Evolutionary conservation across 345 rosid genomes (phyloP).

Genomic region (Camelina sativa): DNA sequence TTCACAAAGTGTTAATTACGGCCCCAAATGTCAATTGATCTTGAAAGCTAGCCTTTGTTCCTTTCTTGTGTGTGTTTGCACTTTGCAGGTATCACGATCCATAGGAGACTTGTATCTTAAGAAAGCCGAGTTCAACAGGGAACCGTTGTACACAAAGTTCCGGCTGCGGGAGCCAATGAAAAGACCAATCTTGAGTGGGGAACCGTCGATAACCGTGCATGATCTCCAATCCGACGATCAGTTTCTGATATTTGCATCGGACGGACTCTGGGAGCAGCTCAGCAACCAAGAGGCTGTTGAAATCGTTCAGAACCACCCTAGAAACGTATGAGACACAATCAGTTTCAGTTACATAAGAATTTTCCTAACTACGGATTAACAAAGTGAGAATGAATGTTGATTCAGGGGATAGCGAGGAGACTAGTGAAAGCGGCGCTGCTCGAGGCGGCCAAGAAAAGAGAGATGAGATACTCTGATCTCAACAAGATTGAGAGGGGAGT

Average conservation of each 20-base stretch:
- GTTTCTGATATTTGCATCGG: conserved; percentile 86
- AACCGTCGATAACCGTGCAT: conserved; percentile 70
- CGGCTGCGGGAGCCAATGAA: conserved; percentile 78
- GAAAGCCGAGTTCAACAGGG: conserved; percentile 81
- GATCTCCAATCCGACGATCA: conserved; percentile 70
- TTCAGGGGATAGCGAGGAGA: conserved; percentile 68
- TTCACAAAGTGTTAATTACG: not conserved
- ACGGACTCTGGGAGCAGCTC: conserved; percentile 92
- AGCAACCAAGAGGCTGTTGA: conserved; percentile 84
- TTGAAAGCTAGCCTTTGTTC: not conserved
- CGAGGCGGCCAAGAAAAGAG: conserved; percentile 50
- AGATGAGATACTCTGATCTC: conserved; percentile 74
- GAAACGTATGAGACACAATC: conserved; percentile 51
- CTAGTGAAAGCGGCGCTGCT: conserved; percentile 63
- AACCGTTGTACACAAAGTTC: conserved; percentile 75
- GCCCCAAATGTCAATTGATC: not conserved
- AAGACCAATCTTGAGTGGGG: conserved; percentile 78
- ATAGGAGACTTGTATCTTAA: conserved; percentile 85
- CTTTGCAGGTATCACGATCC: conserved; percentile 75
- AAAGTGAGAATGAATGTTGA: not conserved
- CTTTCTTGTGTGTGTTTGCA: not conserved
- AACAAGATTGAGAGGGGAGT: conserved; percentile 71
- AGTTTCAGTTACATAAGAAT: not conserved
- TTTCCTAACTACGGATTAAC: not conserved
- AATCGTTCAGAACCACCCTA: conserved; percentile 75